These are phyloP conservation scores for Leccinum obscurum DNA, from an alignment of 768 basidiomycete genomes.

Conservation along the genomic window DNA sequence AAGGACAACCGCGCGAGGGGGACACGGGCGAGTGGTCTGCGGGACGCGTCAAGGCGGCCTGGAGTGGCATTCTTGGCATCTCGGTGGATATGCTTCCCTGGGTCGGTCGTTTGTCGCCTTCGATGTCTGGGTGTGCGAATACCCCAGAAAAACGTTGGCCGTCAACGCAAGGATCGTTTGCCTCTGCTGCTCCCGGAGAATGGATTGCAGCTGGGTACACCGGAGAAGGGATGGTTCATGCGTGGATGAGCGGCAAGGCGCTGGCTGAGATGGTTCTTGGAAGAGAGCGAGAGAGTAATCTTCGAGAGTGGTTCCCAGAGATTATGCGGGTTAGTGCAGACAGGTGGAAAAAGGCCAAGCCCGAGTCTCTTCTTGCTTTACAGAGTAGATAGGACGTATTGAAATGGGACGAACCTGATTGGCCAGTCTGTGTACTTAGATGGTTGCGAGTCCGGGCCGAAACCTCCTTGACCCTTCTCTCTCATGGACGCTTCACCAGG, in stretches of 20 bases:
- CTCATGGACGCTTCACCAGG: constrained; percentile 34
- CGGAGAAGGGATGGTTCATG: constrained; percentile 75
- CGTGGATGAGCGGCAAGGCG: constrained; percentile 64
- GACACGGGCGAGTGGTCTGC: constrained; percentile 32
- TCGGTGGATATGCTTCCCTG: constrained; percentile 65
- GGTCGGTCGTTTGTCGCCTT: constrained; percentile 64
- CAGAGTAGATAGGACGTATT: neutral
- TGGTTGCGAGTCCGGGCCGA: neutral
- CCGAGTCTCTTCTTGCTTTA: constrained; percentile 37
- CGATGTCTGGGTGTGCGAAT: constrained; percentile 43
- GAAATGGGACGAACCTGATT: constrained; percentile 1
- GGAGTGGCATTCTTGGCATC: constrained; percentile 66
- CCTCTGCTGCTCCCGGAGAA: constrained; percentile 50
- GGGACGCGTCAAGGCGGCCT: constrained; percentile 52
- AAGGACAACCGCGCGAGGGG: constrained; percentile 22
- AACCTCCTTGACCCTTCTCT: neutral
- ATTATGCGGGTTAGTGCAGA: constrained; percentile 47
- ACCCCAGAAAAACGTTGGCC: constrained; percentile 12
- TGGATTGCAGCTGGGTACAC: constrained; percentile 74
- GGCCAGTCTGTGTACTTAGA: neutral
- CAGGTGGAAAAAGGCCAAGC: constrained; percentile 55
- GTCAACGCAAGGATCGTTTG: neutral
- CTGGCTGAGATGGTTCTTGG: constrained; percentile 60
- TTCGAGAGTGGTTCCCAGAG: constrained; percentile 50
- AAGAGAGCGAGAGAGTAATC: constrained; percentile 26